Conservation (phyloP, 139 green algal genomes). For the Nannochloris sp. region DNA sequence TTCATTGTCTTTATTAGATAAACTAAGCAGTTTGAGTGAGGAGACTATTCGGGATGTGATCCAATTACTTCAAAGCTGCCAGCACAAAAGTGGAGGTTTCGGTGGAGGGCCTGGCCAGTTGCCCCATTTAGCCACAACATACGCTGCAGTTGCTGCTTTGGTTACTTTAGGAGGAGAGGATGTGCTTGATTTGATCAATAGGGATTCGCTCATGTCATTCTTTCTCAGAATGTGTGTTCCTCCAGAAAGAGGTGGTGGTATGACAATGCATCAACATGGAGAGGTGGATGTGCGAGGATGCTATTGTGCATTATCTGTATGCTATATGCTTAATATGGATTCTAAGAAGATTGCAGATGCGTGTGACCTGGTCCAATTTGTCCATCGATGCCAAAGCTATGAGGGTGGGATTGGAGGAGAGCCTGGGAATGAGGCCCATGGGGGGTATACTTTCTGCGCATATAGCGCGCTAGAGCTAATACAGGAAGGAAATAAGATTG, state of each 20-base stretch:
- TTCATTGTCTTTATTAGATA: constrained; percentile 66
- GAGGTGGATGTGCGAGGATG: constrained; percentile 87
- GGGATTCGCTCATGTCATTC: constrained; percentile 45
- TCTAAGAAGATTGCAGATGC: constrained; percentile 33
- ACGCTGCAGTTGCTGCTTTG: constrained; percentile 72
- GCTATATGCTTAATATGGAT: constrained; percentile 68
- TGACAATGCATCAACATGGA: constrained; percentile 84
- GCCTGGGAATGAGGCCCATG: constrained; percentile 93
- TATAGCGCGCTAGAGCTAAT: constrained; percentile 66
- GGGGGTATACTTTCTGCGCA: constrained; percentile 96
- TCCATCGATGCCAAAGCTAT: constrained; percentile 67
- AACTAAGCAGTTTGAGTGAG: neutral
- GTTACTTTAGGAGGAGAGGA: constrained; percentile 66
- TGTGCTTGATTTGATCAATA: constrained; percentile 52
- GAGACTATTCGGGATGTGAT: constrained; percentile 33
- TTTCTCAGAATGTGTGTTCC: constrained; percentile 64
- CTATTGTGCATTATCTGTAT: constrained; percentile 80
- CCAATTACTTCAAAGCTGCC: constrained; percentile 59
- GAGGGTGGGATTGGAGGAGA: constrained; percentile 93
- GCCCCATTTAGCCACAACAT: constrained; percentile 88
- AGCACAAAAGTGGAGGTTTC: constrained; percentile 73
- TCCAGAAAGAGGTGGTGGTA: constrained; percentile 55
- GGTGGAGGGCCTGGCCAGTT: constrained; percentile 82
- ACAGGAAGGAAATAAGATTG: constrained; percentile 35
- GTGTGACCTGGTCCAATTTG: constrained; percentile 49